Base-by-base conservation (phyloP, 1,139 yeast genomes). In the Suhomyces bolitotheri region DNA sequence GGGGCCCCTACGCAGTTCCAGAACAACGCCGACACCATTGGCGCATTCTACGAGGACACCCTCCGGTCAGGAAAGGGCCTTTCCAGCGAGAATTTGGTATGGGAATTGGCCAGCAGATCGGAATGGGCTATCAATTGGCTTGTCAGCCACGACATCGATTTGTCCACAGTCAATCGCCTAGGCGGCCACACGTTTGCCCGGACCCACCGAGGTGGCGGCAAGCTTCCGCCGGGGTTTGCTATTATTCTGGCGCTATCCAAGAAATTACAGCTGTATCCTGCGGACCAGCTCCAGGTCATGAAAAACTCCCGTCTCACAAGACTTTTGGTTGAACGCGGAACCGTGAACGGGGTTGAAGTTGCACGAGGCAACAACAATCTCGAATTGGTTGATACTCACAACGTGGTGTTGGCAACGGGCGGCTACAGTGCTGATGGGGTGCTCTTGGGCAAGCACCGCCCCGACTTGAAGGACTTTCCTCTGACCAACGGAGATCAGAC, bases 121-220 rank as follows among this genome's bases (percentile, higher is more conserved):
- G 49, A 44, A 5, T 42, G 44, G 19, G 69, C 69, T 2, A 55
- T 65, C n/a, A 40, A 51, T 16, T 65, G 71, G 71, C 47, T 66
- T 14, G 44, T 53, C 4, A 46, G 45, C n/a, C 40, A 47, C 22
- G 46, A 46, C 5, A 46, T 65, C 22, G 67, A 65, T 44, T 47
- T 66, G 33, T 50, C 54, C 29, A 41, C 39, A 7, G 67, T 66
- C 3, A 40, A 58, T 5, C 58, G 52, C 34, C 47, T 66, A 17
- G 72, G 71, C 1, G 72, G 72, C 7, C 72, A 66, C 43, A 47
- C 64, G 1, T 47, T 43, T 50, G 58, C 71, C 6, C 48, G 72
- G 34, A 65, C 72, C 5, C 71, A 66, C 41, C 47, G 69, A 28
- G 70, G 71, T 5, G 34, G 44, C 7, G 60, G 60, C 1, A 49